A percentile compares a stretch with the other conserved stretches of the same genome.
Conservation (phyloP, 306 rosid species). For the Vicia faba region DNA sequence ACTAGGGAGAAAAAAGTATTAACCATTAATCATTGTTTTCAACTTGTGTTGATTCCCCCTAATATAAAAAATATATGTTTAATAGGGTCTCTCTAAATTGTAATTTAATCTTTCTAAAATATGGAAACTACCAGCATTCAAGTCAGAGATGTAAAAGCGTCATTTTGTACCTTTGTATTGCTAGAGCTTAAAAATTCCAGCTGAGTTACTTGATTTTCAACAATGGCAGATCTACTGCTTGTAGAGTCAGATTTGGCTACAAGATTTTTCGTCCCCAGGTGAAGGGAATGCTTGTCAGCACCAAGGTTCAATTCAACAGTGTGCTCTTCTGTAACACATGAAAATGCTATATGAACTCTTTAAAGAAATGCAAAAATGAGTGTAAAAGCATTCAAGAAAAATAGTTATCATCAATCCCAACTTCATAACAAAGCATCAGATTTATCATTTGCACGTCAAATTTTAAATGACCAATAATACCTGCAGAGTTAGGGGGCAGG, state of each 20-base stretch:
- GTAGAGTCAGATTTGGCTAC: conserved; percentile 44
- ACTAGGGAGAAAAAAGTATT: conserved; percentile 25
- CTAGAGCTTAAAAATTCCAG: conserved; percentile 35
- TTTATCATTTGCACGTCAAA: conserved; percentile 16
- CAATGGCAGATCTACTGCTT: conserved; percentile 47
- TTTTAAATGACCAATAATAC: conserved; percentile 39
- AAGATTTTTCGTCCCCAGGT: conserved; percentile 30
- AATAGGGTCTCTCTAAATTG: conserved; percentile 1
- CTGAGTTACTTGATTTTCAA: conserved; percentile 40
- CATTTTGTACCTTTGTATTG: conserved; percentile 34
- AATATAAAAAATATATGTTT: conserved; percentile 15
- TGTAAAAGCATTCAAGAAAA: conserved; percentile 30
- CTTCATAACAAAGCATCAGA: conserved; percentile 28
- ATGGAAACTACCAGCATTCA: conserved; percentile 30
- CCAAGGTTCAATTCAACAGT: conserved; percentile 46
- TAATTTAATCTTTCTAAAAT: conserved; percentile 15
- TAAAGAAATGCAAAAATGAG: conserved; percentile 30
- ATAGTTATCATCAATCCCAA: conserved; percentile 16
- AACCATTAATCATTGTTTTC: background rate
- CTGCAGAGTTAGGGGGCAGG: conserved; percentile 42
- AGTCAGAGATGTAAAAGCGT: conserved; percentile 25
- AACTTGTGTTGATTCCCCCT: conserved; percentile 22
- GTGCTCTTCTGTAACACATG: conserved; percentile 40
- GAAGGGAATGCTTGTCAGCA: conserved; percentile 42
- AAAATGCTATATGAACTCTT: conserved; percentile 40